Conservation (phyloP, 257 asterid species). For the Primulina eburnea region DNA sequence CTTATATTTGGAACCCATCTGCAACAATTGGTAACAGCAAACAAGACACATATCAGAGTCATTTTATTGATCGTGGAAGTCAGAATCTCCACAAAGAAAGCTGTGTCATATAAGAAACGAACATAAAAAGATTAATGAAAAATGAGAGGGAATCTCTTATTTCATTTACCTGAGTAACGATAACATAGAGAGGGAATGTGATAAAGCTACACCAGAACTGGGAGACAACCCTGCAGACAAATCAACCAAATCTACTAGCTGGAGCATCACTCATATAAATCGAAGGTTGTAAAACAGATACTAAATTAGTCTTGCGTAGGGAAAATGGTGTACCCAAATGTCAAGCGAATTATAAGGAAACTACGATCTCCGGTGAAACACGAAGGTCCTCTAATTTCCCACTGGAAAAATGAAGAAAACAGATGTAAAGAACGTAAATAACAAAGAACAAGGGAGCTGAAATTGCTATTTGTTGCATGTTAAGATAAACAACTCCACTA, state of each 20-base stretch:
- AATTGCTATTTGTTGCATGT: not conserved
- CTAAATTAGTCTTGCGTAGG: not conserved
- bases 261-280: too few species aligned
- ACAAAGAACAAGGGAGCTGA: not conserved
- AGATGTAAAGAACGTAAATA: not conserved
- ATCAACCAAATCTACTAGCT: not conserved
- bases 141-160: not conserved
- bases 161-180: conserved; percentile 73
- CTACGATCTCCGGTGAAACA: conserved; percentile 54
- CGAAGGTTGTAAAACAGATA: not conserved
- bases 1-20: conserved; percentile 95
- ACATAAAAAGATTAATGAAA: not conserved
- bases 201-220: conserved; percentile 98
- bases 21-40: conserved; percentile 20
- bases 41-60: not conserved
- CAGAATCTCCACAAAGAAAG: too few species aligned
- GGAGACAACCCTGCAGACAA: conserved; percentile 60
- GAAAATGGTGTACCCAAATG: conserved; percentile 55
- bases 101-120: not conserved
- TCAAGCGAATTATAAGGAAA: conserved; percentile 61
- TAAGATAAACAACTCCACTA: not conserved
- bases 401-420: conserved; percentile 38
- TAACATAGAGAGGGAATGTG: conserved; percentile 91
- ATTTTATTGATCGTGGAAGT: too few species aligned
- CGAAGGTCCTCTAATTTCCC: conserved; percentile 66